These are phyloP conservation scores for Lagenidium giganteum DNA, from an alignment of 352 stramenopile species.

Conservation along the genomic window DNA sequence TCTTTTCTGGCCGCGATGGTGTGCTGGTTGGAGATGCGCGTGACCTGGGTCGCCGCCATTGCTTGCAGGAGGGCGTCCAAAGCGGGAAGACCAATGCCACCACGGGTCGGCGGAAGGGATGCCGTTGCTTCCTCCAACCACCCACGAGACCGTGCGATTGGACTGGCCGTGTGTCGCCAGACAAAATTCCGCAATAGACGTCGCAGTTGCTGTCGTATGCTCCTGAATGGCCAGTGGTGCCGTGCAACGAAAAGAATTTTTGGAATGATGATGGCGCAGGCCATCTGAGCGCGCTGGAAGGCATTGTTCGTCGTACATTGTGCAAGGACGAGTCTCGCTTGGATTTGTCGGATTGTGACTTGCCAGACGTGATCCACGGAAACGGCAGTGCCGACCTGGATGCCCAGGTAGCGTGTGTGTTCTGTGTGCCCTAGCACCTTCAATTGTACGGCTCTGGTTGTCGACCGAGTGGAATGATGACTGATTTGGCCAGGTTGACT, in stretches of 20 bases:
- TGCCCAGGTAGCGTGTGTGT: constrained; percentile 3
- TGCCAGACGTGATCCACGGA: background rate
- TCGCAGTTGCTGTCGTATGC: too few relatives aligned
- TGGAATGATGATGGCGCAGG: constrained; percentile 5
- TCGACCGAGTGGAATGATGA: constrained; percentile 1
- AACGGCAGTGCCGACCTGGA: constrained; percentile 3
- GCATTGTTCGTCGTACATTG: constrained; percentile 3
- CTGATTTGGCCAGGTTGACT: background rate
- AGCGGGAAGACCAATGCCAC: too few relatives aligned
- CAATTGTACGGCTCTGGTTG: background rate
- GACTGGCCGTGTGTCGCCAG: too few relatives aligned
- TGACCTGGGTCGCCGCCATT: too few relatives aligned
- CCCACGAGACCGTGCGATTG: too few relatives aligned
- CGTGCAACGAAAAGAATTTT: constrained; percentile 8
- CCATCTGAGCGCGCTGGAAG: background rate
- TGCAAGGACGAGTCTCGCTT: background rate
- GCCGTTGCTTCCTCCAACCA: too few relatives aligned
- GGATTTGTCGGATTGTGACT: background rate
- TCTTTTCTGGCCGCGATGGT: too few relatives aligned
- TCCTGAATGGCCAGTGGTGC: constrained; percentile 4
- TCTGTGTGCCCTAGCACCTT: background rate
- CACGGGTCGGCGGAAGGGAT: too few relatives aligned
- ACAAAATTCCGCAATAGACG: too few relatives aligned
- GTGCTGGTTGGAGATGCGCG: too few relatives aligned
- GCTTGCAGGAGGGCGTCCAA: too few relatives aligned